Percentiles rank a stretch among this genome's conserved stretches.
Conservation (phyloP, 495 filamentous ascomycete species). For the Ramalina intermedia region DNA sequence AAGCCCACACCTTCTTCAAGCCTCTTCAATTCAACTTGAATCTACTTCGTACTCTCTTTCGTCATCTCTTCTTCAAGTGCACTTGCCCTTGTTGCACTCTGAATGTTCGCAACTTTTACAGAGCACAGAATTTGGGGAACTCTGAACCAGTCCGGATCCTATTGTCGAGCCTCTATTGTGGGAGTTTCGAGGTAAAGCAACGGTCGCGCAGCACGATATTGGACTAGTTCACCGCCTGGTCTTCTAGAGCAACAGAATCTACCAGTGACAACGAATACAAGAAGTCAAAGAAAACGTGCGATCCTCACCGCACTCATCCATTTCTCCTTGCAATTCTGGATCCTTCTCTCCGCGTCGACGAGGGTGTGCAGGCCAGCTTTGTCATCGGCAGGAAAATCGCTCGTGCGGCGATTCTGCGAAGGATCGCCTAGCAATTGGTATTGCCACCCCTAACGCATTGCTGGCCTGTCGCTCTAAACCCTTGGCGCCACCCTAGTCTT, state of each 20-base stretch:
- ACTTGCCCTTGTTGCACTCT: too few relatives aligned
- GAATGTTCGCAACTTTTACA: too few relatives aligned
- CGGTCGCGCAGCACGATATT: background rate
- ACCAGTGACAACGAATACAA: too few relatives aligned
- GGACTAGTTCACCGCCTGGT: slow-evolving; percentile 2
- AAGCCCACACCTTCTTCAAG: too few relatives aligned
- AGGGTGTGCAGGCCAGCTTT: slow-evolving; percentile 5
- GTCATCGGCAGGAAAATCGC: slow-evolving; percentile 5
- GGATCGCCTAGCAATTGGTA: background rate
- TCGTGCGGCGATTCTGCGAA: slow-evolving; percentile 2
- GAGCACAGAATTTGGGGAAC: too few relatives aligned
- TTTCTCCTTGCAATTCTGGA: background rate
- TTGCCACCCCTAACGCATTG: slow-evolving; percentile 10
- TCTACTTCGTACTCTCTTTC: too few relatives aligned
- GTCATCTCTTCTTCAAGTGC: too few relatives aligned
- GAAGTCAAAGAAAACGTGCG: background rate
- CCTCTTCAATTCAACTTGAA: too few relatives aligned
- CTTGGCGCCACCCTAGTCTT: background rate
- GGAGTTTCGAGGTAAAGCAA: background rate
- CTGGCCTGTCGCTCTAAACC: background rate
- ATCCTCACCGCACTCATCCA: background rate
- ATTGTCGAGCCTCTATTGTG: too few relatives aligned
- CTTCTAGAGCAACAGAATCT: too few relatives aligned
- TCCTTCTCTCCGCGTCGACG: slow-evolving; percentile 4
- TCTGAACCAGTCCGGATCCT: too few relatives aligned